Evolutionary conservation across 139 green algal genomes (phyloP), one percentile per base, ranked within the genome.

Genomic region (Micractinium sp.): DNA sequence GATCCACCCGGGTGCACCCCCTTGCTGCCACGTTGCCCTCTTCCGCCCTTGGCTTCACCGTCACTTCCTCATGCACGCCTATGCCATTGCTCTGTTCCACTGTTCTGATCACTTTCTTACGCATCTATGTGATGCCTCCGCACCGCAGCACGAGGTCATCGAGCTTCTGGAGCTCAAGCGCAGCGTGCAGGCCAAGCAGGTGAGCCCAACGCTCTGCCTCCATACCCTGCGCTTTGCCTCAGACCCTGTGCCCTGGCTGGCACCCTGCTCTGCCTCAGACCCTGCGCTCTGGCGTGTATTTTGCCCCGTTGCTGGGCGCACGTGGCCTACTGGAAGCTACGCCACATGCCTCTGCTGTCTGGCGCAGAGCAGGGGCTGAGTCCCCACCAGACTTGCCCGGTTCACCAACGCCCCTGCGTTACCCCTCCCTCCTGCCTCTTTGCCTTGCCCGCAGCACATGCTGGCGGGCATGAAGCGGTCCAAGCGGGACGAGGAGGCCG

Each of bases 101-200:
- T 76, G 2, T 19, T 13, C 69, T 76, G 23, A 2, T 9, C 12
- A 4, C n/a, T 16, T 47, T 33, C 35, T 47, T 16, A 4, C 73
- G 33, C 66, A 74, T 31, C 66, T 74, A 27, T n/a, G n/a, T n/a
- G n/a, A n/a, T n/a, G n/a, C n/a, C 63, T 71, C 63, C 53, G 35
- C 35, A 39, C 85, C 95, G 89, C 93, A 93, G 38, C 63, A 77
- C 18, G 95, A 97, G 89, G 87, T 96, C 12, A 88, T 95, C 1
- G 86, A 91, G 38, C 87, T 96, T 85, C 81, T 95, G 82, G 95
- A 98, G 85, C 87, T 95, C 7, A 92, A 92, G 61, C 89, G 86
- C 33, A 81, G 77, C 29, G 41, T 92, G 66, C 82, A 85, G 80
- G 63, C 83, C 56, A 87, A 87, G 84, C 89, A 93, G 75, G 60